Conservation (phyloP, 1,139 yeast species). For the Pichia sp. region DNA sequence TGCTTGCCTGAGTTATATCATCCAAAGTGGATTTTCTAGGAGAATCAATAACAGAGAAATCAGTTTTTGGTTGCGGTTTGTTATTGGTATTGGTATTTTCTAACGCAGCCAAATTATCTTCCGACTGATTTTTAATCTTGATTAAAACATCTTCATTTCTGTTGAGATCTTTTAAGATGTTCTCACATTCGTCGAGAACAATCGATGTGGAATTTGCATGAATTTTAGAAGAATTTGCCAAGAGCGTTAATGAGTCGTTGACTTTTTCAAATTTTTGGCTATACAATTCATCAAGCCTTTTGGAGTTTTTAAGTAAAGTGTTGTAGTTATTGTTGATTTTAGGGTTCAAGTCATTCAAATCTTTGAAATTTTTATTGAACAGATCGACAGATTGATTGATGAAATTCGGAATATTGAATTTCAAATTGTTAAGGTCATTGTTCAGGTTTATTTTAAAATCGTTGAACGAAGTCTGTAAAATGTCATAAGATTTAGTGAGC, state of each 20-base stretch:
- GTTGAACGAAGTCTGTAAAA: constrained; percentile 45
- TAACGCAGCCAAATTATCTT: constrained; percentile 4
- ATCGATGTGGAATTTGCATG: constrained; percentile 33
- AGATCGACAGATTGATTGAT: constrained; percentile 30
- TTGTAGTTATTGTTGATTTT: constrained; percentile 34
- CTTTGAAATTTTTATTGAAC: constrained; percentile 27
- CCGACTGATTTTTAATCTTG: constrained; percentile 10
- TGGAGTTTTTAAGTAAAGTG: constrained; percentile 17
- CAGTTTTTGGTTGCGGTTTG: not conserved
- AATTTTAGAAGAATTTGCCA: constrained; percentile 37
- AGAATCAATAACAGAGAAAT: not conserved
- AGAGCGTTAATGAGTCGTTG: constrained; percentile 34
- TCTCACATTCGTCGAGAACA: constrained; percentile 25
- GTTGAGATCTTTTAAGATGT: constrained; percentile 20
- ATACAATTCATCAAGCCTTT: constrained; percentile 28
- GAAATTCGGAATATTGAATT: constrained; percentile 30
- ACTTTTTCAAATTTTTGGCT: constrained; percentile 40
- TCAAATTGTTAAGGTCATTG: constrained; percentile 28
- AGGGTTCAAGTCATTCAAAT: constrained; percentile 33
- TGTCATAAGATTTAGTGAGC: constrained; percentile 54
- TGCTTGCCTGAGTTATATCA: not conserved
- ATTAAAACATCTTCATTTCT: constrained; percentile 17
- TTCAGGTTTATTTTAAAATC: constrained; percentile 49
- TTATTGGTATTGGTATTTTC: constrained; percentile 1
- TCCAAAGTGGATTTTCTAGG: not conserved